These are phyloP conservation scores for Ustilago curta DNA, from an alignment of 1,284 basidiomycete genomes.

Conservation along the genomic window DNA sequence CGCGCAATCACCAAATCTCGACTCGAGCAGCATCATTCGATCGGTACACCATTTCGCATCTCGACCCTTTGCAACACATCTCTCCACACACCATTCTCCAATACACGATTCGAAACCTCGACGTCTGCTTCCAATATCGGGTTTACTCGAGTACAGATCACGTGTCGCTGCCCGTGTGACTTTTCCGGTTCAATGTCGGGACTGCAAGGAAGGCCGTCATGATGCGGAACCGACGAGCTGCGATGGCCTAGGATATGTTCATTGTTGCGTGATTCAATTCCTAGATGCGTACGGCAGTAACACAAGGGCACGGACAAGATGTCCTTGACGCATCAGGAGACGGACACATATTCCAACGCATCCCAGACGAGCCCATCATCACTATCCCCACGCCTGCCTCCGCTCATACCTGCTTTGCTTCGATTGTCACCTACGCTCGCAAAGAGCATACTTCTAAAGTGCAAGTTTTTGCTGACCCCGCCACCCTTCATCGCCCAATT, in stretches of 20 bases:
- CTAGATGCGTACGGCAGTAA: too few species aligned
- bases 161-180: neutral
- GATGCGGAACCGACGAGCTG: neutral
- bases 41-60: neutral
- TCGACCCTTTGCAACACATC: neutral
- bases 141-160: neutral
- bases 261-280: too few species aligned
- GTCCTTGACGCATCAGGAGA: too few species aligned
- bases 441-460: neutral
- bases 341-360: neutral
- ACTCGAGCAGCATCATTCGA: neutral
- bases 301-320: too few species aligned
- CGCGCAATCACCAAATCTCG: neutral
- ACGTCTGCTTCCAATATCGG: neutral
- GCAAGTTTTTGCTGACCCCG: slow-evolving; percentile 5
- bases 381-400: neutral
- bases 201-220: neutral
- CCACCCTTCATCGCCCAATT: neutral
- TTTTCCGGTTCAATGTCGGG: neutral
- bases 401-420: neutral
- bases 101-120: neutral
- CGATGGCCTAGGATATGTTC: too few species aligned
- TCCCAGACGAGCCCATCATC: neutral
- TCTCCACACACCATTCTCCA: neutral
- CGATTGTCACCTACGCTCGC: neutral